Conservation (phyloP, 2,329 filamentous ascomycete genomes). For the Anthostomella pinea region DNA sequence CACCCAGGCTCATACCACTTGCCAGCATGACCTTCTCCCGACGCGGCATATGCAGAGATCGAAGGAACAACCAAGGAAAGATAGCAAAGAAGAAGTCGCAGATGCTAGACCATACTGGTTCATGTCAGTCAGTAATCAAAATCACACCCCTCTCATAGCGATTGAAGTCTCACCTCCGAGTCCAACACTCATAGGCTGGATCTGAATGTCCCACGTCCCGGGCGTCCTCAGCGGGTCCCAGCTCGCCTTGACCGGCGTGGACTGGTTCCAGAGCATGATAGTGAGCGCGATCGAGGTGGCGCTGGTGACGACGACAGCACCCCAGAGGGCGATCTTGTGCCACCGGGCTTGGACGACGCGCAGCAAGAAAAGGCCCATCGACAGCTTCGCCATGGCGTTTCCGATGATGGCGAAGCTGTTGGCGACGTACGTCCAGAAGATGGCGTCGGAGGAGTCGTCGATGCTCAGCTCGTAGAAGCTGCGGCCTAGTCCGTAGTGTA, state of each 20-base stretch:
- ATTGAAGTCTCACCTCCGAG: conserved; percentile 29
- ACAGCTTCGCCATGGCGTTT: conserved; percentile 38
- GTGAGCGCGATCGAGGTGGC: conserved; percentile 32
- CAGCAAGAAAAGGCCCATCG: conserved; percentile 38
- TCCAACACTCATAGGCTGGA: conserved; percentile 36
- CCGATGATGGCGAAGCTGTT: conserved; percentile 37
- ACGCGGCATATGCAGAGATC: conserved; percentile 24
- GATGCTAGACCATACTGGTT: conserved; percentile 35
- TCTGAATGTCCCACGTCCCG: conserved; percentile 34
- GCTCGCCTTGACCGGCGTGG: conserved; percentile 33
- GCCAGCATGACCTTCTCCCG: conserved; percentile 29
- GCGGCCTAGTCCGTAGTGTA: conserved; percentile 33
- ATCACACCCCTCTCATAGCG: conserved; percentile 2
- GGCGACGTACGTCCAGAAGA: conserved; percentile 39
- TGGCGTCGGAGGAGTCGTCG: conserved; percentile 34
- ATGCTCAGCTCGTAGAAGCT: conserved; percentile 32
- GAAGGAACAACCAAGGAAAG: conserved; percentile 29
- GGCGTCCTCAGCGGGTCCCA: conserved; percentile 36
- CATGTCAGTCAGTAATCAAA: conserved; percentile 16
- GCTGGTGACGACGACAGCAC: conserved; percentile 29
- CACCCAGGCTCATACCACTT: conserved; percentile 27
- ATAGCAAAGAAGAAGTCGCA: conserved; percentile 29
- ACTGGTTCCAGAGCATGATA: conserved; percentile 39
- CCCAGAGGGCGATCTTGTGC: conserved; percentile 35
- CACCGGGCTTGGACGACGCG: conserved; percentile 35